A percentile compares a stretch with the other conserved stretches of the same genome.
phyloP scores from a whole-genome alignment of 768 basidiomycete species.

The Psilocybe cubensis region DNA sequence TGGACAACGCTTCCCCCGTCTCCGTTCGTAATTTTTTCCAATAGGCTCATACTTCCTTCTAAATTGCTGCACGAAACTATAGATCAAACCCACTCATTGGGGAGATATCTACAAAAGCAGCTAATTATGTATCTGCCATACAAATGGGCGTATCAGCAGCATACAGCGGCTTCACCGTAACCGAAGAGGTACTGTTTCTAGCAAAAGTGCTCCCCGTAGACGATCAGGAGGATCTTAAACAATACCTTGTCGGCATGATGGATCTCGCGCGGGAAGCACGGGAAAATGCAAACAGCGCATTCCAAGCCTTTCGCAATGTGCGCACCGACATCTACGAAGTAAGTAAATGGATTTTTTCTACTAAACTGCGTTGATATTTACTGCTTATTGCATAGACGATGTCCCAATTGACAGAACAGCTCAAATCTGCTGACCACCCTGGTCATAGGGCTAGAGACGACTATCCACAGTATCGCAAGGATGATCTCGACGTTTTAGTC shows the following conservation, averaged over 20 bases:
- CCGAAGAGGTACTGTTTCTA: constrained; percentile 16
- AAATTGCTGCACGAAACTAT: too few relatives aligned
- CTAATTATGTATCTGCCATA: constrained; percentile 8
- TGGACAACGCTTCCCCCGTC: constrained; percentile 8
- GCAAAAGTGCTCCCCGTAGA: constrained; percentile 9
- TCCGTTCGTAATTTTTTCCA: background rate
- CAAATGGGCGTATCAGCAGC: constrained; percentile 13
- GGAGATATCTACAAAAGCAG: constrained; percentile 5
- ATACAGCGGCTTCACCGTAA: constrained; percentile 17
- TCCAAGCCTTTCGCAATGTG: constrained; percentile 10
- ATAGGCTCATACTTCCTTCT: too few relatives aligned
- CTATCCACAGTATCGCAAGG: background rate
- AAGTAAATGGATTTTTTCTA: background rate
- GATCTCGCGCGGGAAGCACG: constrained; percentile 10
- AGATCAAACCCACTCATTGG: constrained; percentile 2
- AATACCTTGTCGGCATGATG: constrained; percentile 15
- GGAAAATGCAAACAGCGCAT: constrained; percentile 10
- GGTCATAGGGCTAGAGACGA: background rate
- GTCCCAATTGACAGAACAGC: background rate
- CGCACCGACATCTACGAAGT: constrained; percentile 11
- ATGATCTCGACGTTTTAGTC: constrained; percentile 4
- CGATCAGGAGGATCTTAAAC: constrained; percentile 11
- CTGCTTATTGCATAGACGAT: background rate
- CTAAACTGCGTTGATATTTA: background rate
- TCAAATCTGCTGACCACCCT: background rate